Base-by-base conservation (phyloP, 495 filamentous ascomycete genomes). In the Lasiosphaeris hirsuta region DNA sequence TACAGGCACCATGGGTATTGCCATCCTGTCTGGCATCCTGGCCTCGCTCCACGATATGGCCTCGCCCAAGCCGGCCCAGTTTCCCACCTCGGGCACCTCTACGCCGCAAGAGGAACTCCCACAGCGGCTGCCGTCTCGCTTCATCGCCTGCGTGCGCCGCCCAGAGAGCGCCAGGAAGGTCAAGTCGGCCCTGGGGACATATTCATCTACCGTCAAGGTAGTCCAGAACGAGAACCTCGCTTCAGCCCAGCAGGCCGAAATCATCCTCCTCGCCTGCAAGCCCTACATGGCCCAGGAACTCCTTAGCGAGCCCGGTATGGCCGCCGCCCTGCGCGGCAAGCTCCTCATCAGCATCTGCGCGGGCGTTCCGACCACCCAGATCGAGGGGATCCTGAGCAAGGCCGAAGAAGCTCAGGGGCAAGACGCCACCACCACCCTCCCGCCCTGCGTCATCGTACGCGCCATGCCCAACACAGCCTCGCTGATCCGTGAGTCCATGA, bases 321-420 rank as follows among this genome's bases (percentile, higher is more conserved):
- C 71, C 23, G 78, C 86, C 51, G 90, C 90, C 1, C 73, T 96
- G 0, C 61, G 74, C 9, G 88, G 87, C 2, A 97, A 96, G 61
- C 75, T 96, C 4, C 73, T 97, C 5, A 88, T 97, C 61, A 88
- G 83, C 64, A 90, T 96, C 54, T 81, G 90, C 41, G 92, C 90
- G 1, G 92, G 92, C n/a, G 85, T 93, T 5, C 81, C 85, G 0
- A 81, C 83, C 0, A 46, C 77, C 11, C 81, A 90, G 59, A 81
- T 96, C 33, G 76, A 82, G 55, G 65, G 68, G 4, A 77, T 79
- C n/a, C 70, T 96, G 1, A 81, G 84, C 52, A 73, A 74, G 0
- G 71, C 69, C 15, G 67, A 69, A 30, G 23, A 30, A 30, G 23
- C 23, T 2, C 23, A 30, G 23, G 2, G 5, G 5, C 23, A 30